These are phyloP conservation scores for Acer campestre DNA, from an alignment of 345 rosid genomes.

Conservation along the genomic window DNA sequence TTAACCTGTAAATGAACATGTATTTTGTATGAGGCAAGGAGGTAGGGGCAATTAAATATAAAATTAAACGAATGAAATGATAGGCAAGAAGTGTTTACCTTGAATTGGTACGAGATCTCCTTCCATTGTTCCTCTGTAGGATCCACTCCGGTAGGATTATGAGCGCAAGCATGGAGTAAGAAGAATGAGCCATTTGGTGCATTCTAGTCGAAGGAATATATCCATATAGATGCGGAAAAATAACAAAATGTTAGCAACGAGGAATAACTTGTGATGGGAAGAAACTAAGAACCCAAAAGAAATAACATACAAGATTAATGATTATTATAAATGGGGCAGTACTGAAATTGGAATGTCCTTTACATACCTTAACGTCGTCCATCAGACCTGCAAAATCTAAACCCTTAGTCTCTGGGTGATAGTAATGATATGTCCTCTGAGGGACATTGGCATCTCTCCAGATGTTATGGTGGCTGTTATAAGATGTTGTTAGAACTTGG, in stretches of 20 bases:
- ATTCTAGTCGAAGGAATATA: constrained; percentile 45
- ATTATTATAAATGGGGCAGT: neutral
- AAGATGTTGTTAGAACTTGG: constrained; percentile 19
- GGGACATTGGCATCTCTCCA: constrained; percentile 97
- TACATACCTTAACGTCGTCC: constrained; percentile 81
- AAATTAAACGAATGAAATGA: neutral
- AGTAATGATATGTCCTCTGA: constrained; percentile 80
- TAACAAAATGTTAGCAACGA: constrained; percentile 1
- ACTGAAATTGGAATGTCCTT: neutral
- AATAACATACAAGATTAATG: neutral
- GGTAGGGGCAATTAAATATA: neutral
- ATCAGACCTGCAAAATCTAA: constrained; percentile 81
- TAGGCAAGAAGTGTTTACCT: constrained; percentile 41
- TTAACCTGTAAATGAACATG: constrained; percentile 55
- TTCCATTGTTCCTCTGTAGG: constrained; percentile 95
- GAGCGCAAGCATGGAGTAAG: constrained; percentile 90
- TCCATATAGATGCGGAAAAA: neutral
- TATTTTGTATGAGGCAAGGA: constrained; percentile 12
- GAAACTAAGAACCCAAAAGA: neutral
- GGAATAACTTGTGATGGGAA: neutral
- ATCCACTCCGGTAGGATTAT: constrained; percentile 97
- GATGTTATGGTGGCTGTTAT: constrained; percentile 91
- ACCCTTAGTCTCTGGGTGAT: constrained; percentile 83
- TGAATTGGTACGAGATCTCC: constrained; percentile 84
- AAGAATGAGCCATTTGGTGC: constrained; percentile 94